Conservation (phyloP, 345 rosid species). For the Corymbia maculata region DNA sequence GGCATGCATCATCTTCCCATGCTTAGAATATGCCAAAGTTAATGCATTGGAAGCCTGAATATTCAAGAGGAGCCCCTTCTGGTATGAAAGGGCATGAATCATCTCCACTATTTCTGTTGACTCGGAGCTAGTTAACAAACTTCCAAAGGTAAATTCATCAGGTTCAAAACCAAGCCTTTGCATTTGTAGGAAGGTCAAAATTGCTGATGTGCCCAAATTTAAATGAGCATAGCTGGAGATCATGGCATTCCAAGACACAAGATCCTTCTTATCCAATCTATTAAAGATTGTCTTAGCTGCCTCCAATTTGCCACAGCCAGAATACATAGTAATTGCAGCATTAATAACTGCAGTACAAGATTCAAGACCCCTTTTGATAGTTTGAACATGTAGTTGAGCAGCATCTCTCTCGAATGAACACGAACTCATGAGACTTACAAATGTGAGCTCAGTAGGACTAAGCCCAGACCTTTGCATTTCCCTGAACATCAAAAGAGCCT, state of each 20-base stretch:
- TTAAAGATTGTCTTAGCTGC: conserved; percentile 29
- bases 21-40: conserved; percentile 58
- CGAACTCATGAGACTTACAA: conserved; percentile 43
- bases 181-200: conserved; percentile 37
- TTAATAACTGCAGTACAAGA: conserved; percentile 44
- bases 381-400: conserved; percentile 35
- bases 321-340: conserved; percentile 55
- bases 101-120: conserved; percentile 25
- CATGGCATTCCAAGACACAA: conserved; percentile 72
- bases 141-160: conserved; percentile 70
- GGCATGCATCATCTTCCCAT: conserved; percentile 35
- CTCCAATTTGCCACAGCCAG: conserved; percentile 25
- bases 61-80: conserved; percentile 36
- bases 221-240: conserved; percentile 50
- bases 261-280: conserved; percentile 46
- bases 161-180: conserved; percentile 35
- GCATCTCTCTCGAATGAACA: conserved; percentile 25
- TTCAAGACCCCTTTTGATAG: conserved; percentile 48
- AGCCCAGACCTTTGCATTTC: conserved; percentile 38
- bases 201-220: conserved; percentile 23
- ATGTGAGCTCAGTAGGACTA: conserved; percentile 53
- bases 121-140: conserved; percentile 47
- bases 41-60: conserved; percentile 57
- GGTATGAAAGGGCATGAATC: conserved; percentile 37
- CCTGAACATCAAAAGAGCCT: conserved; percentile 27